Evolutionary conservation across 306 rosid genomes (phyloP), one percentile per base, ranked within the genome.

Genomic region (Lagenaria siceraria): DNA sequence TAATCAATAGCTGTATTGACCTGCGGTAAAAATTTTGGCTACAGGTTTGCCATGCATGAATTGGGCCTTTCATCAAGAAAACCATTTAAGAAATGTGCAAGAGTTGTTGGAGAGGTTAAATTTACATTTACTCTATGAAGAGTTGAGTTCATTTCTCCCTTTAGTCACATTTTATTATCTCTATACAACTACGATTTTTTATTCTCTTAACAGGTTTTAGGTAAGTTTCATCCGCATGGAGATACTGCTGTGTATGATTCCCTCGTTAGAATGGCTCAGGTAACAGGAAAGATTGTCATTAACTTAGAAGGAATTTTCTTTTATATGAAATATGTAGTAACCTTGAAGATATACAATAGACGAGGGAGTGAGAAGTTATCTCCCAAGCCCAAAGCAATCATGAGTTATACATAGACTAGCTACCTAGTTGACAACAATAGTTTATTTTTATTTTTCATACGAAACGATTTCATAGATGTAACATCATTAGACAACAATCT

Each of bases 231-330:
- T 70, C 99, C 99, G 31, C 99, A 95, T 80, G 99, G 99, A 71
- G 99, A 95, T 82, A 73, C 49, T 54, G 99, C 99, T 33, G 99
- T 95, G 53, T 95, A 95, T 79, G 99, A 95, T 82, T 86, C 99
- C 71, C 87, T 95, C 79, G 99, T 95, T 78, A 90, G 99, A 83
- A 92, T 95, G 99, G 97, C 96, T 56, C 99, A 95, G 99, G 99
- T 95, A 88, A 48, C 21, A 4, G 1, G 60, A 48, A 48, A 48
- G 25, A 70, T 68, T 42, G 43, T 40, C 9, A 42, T 68, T 65
- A 19, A 36, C 0, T 25, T 11, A 43, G 42, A 43, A 42, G 7
- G 11, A 40, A 68, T 6, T 40, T 68, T 42, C 1, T 10, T 64
- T 64, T 14, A 64, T 64, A 35, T 33, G 49, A 64, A 64, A 35